These are phyloP conservation scores for Corymbia calophylla DNA, from an alignment of 441 rosid species.

Conservation along the genomic window DNA sequence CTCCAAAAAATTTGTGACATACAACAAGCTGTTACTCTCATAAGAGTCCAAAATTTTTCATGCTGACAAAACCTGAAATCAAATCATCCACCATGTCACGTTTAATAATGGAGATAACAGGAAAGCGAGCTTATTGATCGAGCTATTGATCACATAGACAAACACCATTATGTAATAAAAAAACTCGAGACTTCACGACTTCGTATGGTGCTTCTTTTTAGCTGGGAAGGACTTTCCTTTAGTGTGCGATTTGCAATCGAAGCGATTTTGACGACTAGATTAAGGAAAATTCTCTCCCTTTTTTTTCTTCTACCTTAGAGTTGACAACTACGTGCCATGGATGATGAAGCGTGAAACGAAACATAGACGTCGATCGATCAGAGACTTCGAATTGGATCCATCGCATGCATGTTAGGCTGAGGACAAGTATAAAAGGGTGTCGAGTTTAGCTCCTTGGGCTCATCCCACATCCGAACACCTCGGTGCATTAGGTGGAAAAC, in stretches of 20 bases:
- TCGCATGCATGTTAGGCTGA: background rate
- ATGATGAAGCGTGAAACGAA: too few species aligned
- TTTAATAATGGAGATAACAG: background rate
- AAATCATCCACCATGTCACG: background rate
- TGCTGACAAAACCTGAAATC: background rate
- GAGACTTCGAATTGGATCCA: background rate
- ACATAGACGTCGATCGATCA: too few species aligned
- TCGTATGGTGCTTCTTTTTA: background rate
- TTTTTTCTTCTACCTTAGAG: too few species aligned
- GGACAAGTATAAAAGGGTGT: background rate
- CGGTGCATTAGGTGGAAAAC: background rate
- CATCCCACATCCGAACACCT: background rate
- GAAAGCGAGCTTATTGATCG: too few species aligned
- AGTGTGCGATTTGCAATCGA: background rate
- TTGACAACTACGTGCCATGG: too few species aligned
- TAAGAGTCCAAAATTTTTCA: too few species aligned
- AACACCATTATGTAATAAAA: background rate
- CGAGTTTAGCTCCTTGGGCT: background rate
- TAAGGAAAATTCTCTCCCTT: too few species aligned
- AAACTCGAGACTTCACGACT: background rate
- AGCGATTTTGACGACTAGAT: too few species aligned
- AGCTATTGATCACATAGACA: background rate
- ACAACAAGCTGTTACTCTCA: too few species aligned
- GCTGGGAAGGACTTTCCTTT: background rate
- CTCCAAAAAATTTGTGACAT: too few species aligned